These are phyloP conservation scores for Neoconidiobolus thromboides DNA, from an alignment of 371 early-diverging fungal genomes.

Conservation along the genomic window DNA sequence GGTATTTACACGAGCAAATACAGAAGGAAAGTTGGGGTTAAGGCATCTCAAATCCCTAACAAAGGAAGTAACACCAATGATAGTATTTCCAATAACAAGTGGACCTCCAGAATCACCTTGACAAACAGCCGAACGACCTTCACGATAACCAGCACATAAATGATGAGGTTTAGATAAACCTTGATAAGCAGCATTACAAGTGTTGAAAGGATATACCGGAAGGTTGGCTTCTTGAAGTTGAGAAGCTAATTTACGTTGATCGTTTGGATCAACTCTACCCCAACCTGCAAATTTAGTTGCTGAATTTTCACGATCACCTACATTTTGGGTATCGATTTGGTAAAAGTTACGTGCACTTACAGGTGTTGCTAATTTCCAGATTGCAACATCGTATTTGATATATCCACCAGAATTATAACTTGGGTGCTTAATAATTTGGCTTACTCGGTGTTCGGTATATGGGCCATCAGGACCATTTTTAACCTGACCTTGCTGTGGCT, in stretches of 20 bases:
- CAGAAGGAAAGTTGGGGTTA: background rate
- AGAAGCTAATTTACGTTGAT: background rate
- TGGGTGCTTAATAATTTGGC: no score
- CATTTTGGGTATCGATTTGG: background rate
- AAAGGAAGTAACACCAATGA: background rate
- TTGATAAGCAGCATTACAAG: no score
- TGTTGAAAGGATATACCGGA: no score
- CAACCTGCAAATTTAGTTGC: background rate
- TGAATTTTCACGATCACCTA: background rate
- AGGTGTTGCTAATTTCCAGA: constrained; percentile 3
- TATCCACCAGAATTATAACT: no score
- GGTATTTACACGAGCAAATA: background rate
- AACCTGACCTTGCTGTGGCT: no score
- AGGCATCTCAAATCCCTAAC: background rate
- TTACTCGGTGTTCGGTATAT: no score
- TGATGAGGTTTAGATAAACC: background rate
- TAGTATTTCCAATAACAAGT: background rate
- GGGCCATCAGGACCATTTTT: no score
- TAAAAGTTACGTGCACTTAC: background rate
- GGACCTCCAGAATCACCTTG: constrained; percentile 4
- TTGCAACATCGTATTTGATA: background rate
- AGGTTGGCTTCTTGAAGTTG: background rate
- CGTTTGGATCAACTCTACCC: background rate
- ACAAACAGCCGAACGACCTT: background rate
- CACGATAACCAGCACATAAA: background rate